Percentiles rank a stretch among this genome's conserved stretches.
These are phyloP conservation scores for Plenodomus biglobosus DNA, from an alignment of 2,329 filamentous ascomycete genomes.

Conservation along the genomic window DNA sequence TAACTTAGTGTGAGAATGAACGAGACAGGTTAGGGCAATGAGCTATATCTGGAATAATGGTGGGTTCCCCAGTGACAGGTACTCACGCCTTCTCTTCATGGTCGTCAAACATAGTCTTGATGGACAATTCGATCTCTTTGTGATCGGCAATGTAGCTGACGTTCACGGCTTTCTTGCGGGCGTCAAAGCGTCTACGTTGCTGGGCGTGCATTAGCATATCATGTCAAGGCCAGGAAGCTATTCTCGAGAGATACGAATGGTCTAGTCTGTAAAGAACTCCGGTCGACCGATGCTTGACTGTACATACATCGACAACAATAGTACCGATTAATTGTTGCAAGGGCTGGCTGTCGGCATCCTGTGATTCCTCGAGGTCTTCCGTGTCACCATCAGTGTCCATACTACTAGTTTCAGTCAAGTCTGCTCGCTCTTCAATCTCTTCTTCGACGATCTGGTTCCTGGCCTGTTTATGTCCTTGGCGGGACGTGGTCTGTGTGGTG, in stretches of 20 bases:
- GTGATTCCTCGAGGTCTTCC: conserved; percentile 8
- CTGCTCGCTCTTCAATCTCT: conserved; percentile 6
- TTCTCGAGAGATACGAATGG: neutral
- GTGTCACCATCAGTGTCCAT: conserved; percentile 3
- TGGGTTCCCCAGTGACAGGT: neutral
- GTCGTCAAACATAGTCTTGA: conserved; percentile 27
- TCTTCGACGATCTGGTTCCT: conserved; percentile 6
- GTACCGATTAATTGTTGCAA: conserved; percentile 22
- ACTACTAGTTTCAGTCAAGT: conserved; percentile 6
- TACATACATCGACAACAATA: conserved; percentile 29
- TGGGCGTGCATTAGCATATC: conserved; percentile 8
- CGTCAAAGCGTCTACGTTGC: conserved; percentile 32
- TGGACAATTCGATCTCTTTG: conserved; percentile 12
- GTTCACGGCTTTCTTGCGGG: conserved; percentile 20
- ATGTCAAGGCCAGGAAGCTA: no score
- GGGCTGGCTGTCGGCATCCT: conserved; percentile 4
- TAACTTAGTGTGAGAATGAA: neutral
- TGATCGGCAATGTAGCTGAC: conserved; percentile 20
- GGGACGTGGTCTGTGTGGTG: conserved; percentile 5
- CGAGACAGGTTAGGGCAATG: neutral
- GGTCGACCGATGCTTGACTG: neutral
- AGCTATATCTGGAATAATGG: no score
- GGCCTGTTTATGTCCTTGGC: conserved; percentile 9
- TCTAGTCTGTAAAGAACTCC: neutral
- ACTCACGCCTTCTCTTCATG: conserved; percentile 35